These are phyloP conservation scores for Pholiota microspora DNA, from an alignment of 768 basidiomycete species.

Conservation along the genomic window DNA sequence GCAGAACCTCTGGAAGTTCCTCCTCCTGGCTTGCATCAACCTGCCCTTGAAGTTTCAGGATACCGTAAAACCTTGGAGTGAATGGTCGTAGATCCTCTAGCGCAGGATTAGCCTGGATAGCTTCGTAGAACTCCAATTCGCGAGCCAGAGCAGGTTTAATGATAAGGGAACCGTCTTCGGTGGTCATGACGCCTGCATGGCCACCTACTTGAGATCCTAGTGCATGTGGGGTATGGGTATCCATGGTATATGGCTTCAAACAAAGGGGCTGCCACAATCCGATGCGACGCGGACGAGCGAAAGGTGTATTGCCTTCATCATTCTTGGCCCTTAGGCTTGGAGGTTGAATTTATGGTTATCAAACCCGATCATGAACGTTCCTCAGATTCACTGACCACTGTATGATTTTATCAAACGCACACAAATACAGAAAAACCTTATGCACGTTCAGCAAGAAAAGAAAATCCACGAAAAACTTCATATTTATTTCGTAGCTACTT, in stretches of 20 bases:
- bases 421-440: no score
- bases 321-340: neutral
- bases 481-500: slow-evolving; percentile 13
- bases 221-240: slow-evolving; percentile 20
- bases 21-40: slow-evolving; percentile 35
- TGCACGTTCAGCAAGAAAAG: no score
- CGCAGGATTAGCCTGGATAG: slow-evolving; percentile 37
- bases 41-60: slow-evolving; percentile 69
- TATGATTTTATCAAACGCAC: no score
- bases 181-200: slow-evolving; percentile 69
- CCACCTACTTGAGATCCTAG: slow-evolving; percentile 76
- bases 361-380: neutral
- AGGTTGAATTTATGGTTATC: neutral
- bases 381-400: no score
- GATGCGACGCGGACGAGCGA: neutral
- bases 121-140: slow-evolving; percentile 74
- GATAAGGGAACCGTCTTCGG: slow-evolving; percentile 73
- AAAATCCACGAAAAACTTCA: slow-evolving; percentile 10
- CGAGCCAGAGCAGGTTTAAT: slow-evolving; percentile 70
- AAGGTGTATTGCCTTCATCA: neutral
- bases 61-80: slow-evolving; percentile 78
- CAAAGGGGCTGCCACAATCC: neutral
- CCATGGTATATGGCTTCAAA: neutral
- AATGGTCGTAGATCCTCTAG: slow-evolving; percentile 51
- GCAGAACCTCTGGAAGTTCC: slow-evolving; percentile 19